Conservation (phyloP, 2,329 filamentous ascomycete genomes). For the Colletotrichum agaves region DNA sequence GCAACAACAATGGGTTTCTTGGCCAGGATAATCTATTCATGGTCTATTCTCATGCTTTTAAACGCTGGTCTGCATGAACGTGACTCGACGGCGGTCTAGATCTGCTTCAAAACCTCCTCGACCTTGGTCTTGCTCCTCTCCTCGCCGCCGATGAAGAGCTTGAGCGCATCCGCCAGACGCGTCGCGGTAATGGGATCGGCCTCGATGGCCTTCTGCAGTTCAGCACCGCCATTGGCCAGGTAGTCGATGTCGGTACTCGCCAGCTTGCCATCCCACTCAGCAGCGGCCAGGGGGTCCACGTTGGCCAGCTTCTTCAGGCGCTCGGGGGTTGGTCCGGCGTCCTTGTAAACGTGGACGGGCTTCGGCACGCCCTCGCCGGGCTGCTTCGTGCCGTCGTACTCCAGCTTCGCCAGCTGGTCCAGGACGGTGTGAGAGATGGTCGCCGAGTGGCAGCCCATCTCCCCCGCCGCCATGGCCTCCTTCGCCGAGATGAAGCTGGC, state of each 20-base stretch:
- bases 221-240: constrained; percentile 55
- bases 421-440: constrained; percentile 55
- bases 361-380: constrained; percentile 53
- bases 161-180: constrained; percentile 52
- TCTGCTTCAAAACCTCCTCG: constrained; percentile 45
- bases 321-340: constrained; percentile 46
- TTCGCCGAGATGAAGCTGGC: constrained; percentile 56
- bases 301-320: constrained; percentile 49
- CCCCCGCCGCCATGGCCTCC: constrained; percentile 58
- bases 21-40: constrained; percentile 18
- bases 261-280: constrained; percentile 52
- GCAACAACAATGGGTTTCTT: constrained; percentile 26
- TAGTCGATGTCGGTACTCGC: constrained; percentile 56
- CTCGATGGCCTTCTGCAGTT: constrained; percentile 54
- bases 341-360: constrained; percentile 51
- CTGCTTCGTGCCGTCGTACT: constrained; percentile 50
- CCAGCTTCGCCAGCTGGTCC: constrained; percentile 50
- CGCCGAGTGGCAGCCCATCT: constrained; percentile 58
- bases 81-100: constrained; percentile 30
- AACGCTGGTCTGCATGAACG: not conserved
- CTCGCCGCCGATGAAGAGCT: constrained; percentile 53
- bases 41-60: not conserved
- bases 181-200: constrained; percentile 50
- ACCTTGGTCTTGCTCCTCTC: constrained; percentile 51
- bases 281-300: constrained; percentile 52